Evolutionary conservation across 169 alveolate species (phyloP), one percentile per base, ranked within the genome.

Genomic region (Cryptosporidium bovis): DNA sequence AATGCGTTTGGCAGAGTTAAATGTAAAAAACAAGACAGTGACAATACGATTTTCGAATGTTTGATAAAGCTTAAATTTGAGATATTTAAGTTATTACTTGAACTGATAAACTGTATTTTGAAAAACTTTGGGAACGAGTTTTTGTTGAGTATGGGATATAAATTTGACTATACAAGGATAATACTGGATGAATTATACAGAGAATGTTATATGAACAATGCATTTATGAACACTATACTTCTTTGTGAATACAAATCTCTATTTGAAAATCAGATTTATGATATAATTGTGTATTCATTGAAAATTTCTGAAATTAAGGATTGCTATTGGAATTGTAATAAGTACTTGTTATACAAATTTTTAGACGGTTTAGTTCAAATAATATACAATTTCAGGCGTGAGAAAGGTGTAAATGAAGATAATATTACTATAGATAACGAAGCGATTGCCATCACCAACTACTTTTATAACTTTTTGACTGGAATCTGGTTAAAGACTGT

Each of bases 41-140:
- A 8, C 10, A 8, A 40, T 40, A 8, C 4, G 10, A 40, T 1
- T 40, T 8, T 40, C 0, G 51, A 69, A 4, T 12, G 29, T 55
- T 1, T 69, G 0, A 8, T 66, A 5, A 48, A 3, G 5, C 16
- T 51, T 15, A 66, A 66, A n/a, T 66, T 46, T 44, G 65, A 66
- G 27, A 66, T 66, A 46, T n/a, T 66, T 2, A 51, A 69, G 18
- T 12, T 77, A 6, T 20, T 77, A 40, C 18, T 77, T 10, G 24
- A 27, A 10, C 13, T 53, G 3, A 10, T 77, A 15, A 56, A 77
- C 15, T 60, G 64, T 3, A 7, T 77, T 6, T 44, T 77, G 24
- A 44, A 60, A 27, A 18, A 31, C 46, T 56, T 77, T 77, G 87
- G 87, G 36, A 77, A 40, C n/a, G 87, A 77, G 29, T 62, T 77